Base-by-base conservation (phyloP, 345 rosid genomes). In the Eucalyptus lansdowneana region DNA sequence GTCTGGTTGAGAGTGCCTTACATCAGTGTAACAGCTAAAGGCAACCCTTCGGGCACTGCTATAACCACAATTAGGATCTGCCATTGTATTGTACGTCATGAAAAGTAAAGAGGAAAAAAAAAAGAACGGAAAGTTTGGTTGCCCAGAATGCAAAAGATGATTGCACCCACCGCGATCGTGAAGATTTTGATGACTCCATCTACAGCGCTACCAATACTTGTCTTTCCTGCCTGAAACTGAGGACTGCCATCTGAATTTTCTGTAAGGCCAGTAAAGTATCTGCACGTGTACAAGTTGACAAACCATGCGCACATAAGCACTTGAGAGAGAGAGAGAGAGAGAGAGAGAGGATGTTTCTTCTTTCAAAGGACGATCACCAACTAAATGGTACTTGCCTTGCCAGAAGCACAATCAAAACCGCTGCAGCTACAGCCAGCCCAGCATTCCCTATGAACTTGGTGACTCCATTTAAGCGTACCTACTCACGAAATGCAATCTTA, bases 1-100 rank as follows among this genome's bases (percentile, higher is more conserved):
- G 34, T 83, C n/a, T 8, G 14, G 40, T 47, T 50, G 53, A 29
- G 53, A 87, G 92, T 37, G 37, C 80, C 88, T 87, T 62, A 76
- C 62, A 89, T 91, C 24, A 91, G 91, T n/a, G 92, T 93, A 50
- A 90, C 93, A 50, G 94, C 95, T 56, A 93, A 87, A 58, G 94
- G 95, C 47, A 93, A 86, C 34, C 94, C 94, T 88, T 92, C 92
- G 2, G 94, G 93, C 67, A 92, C 89, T 27, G 93, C 92, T 29
- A 93, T 89, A 40, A 88, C 93, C 21, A 92, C 91, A 85, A 92
- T 92, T 1, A 91, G 90, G 45, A 86, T 40, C 87, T 86, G 87
- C 22, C 54, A 86, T 56, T 9, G 62, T 29, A n/a, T 8, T 37
- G 44, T 69, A 40, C 3, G 7, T 49, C 47, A 50, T 34, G 13